Conservation (phyloP, 768 basidiomycete species). For the Chalciporus piperatus region DNA sequence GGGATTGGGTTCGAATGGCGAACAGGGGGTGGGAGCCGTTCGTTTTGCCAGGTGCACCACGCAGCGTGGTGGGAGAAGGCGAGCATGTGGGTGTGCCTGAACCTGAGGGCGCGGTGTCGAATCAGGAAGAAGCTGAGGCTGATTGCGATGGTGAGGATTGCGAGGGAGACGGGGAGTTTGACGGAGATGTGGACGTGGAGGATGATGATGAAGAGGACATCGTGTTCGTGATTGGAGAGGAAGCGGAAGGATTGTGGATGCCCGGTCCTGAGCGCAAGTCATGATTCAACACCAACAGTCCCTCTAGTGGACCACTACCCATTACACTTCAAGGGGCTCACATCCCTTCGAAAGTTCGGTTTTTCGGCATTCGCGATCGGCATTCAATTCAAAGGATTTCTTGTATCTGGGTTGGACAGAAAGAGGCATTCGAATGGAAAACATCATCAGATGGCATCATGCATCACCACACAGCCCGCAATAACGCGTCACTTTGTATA, state of each 20-base stretch:
- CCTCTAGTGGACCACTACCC: neutral
- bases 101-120: neutral
- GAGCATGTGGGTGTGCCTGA: neutral
- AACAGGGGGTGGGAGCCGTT: slow-evolving; percentile 57
- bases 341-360: neutral
- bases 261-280: slow-evolving; percentile 32
- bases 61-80: slow-evolving; percentile 34
- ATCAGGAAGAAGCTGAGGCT: slow-evolving; percentile 20
- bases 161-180: slow-evolving; percentile 23
- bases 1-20: slow-evolving; percentile 66
- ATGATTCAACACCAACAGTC: slow-evolving; percentile 3
- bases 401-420: neutral
- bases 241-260: slow-evolving; percentile 39
- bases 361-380: neutral
- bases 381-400: neutral
- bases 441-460: neutral
- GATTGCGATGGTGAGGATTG: slow-evolving; percentile 35
- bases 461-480: neutral
- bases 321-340: neutral
- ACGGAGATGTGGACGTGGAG: slow-evolving; percentile 30
- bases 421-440: neutral
- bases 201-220: slow-evolving; percentile 75
- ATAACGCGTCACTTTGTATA: slow-evolving; percentile 13
- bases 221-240: slow-evolving; percentile 65
- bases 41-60: slow-evolving; percentile 56